Conservation (phyloP, 768 basidiomycete genomes). For the Boletus edulis region DNA sequence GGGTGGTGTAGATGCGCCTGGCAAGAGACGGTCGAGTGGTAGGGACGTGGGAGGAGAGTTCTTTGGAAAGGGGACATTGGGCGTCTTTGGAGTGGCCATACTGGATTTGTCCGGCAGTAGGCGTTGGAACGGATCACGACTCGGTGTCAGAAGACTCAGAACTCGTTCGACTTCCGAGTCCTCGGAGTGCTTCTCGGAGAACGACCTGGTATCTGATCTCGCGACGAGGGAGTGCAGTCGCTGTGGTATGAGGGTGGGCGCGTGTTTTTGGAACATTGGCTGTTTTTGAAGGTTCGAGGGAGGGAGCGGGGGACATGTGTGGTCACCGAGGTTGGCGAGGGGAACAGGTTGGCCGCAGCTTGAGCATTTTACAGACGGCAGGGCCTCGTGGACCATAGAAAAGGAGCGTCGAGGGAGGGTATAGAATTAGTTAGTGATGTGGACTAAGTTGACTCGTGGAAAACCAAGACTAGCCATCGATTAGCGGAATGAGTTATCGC, state of each 20-base stretch:
- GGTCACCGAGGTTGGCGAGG: conserved; percentile 71
- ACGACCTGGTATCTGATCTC: conserved; percentile 12
- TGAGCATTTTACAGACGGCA: conserved; percentile 86
- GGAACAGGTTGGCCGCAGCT: conserved; percentile 70
- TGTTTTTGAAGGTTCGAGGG: conserved; percentile 30
- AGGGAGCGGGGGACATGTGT: conserved; percentile 58
- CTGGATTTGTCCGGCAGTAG: conserved; percentile 23
- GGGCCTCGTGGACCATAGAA: conserved; percentile 45
- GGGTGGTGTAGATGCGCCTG: conserved; percentile 2
- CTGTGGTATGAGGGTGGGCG: conserved; percentile 46
- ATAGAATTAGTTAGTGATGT: conserved; percentile 23
- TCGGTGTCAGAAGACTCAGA: conserved; percentile 1
- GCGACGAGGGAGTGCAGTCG: conserved; percentile 48
- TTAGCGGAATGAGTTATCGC: conserved; percentile 6
- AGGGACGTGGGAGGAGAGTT: neutral
- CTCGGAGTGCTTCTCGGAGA: conserved; percentile 7
- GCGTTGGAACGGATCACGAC: conserved; percentile 29
- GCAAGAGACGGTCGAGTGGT: conserved; percentile 3
- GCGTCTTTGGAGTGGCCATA: conserved; percentile 2
- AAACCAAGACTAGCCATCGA: neutral
- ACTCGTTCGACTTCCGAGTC: neutral
- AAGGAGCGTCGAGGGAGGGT: conserved; percentile 19
- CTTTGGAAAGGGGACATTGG: conserved; percentile 7
- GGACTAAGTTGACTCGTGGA: neutral
- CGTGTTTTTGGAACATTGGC: conserved; percentile 38